Evolutionary conservation across 257 asterid species (phyloP), one percentile per base, ranked within the genome.

Genomic region (Mentha longifolia): DNA sequence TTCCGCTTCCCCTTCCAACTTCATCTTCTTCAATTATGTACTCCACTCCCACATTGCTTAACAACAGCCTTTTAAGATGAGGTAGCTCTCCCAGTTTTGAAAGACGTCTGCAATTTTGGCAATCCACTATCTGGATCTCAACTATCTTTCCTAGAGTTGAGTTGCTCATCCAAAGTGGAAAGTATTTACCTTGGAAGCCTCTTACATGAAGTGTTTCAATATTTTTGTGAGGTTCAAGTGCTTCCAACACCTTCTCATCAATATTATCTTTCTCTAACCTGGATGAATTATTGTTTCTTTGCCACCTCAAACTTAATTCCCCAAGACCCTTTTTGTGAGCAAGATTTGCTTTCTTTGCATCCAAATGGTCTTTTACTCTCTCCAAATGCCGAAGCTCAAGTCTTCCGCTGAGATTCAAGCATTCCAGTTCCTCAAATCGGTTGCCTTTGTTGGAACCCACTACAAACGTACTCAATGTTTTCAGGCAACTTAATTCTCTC

Each of bases 331-430:
- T 14, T 62, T 81, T 78, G 35, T n/a, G 31, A n/a, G 2, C 42
- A 20, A 81, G 31, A 41, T 74, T 77, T 55, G 76, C 78, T 74
- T 74, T 77, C 66, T 71, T 67, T 16, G 83, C 80, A 71, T 72
- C 80, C 20, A 25, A 9, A 13, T 17, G 25, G 39, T 62, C 61
- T 31, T 22, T 55, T 45, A 75, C 83, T 49, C 74, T 67, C 70
- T 77, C 81, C 20, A 74, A 59, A 58, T 62, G 61, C 11, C 1
- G 3, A 51, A 81, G 43, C 39, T 37, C 14, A n/a, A 81, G 78
- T 1, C 17, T 6, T 20, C 80, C 80, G 35, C 43, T 22, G 13
- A 74, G 79, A 42, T 81, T 56, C 61, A 81, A 65, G 14, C 4
- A 41, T 49, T 61, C 41, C 64, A 82, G 46, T 64, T 81, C 83